Evolutionary conservation across 805 yeast species (phyloP), one percentile per base, ranked within the genome.

Genomic region (Alloascoidea hylecoeti): DNA sequence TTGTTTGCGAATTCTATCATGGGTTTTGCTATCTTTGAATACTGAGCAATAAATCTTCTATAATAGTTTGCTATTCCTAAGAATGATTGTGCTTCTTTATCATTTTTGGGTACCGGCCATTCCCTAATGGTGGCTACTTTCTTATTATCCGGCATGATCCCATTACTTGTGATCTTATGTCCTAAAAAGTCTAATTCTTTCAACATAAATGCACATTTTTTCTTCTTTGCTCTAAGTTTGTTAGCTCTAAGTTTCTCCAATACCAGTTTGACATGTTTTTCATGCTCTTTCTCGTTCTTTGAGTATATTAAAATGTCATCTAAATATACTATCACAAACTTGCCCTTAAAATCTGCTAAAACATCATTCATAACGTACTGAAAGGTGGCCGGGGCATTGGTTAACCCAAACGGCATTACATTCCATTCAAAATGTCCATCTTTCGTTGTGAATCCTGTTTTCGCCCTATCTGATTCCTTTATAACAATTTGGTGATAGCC

Each of bases 361-460:
- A 34, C 13, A 12, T 14, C 18, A 15, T 38, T 17, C 41, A 38
- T 41, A 6, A 18, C n/a, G n/a, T 36, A 35, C 19, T 51, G 55
- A 33, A 53, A 52, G 2, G 46, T 39, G 1, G 52, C 49, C 1
- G 56, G 56, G 2, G 53, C 55, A 36, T 47, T 49, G 12, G 41
- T 19, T 34, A 48, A 36, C 1, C 57, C 57, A 38, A 52, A 50
- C 1, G 53, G 56, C 52, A 52, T 48, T 3, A 47, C 54, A 1
- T 19, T 36, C 41, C 44, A 53, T 34, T 51, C 46, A 36, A 36
- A 49, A 4, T 41, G 40, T 6, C 54, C 57, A 5, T 16, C 4
- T 2, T 23, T 39, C 0, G 52, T 44, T 3, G 17, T 18, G 30
- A 53, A 52, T 15, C 54, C 49, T 5, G 52, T 50, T 18, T 49